phyloP scores from a whole-genome alignment of 139 green algal genomes.

The Coelastrella sp. region DNA sequence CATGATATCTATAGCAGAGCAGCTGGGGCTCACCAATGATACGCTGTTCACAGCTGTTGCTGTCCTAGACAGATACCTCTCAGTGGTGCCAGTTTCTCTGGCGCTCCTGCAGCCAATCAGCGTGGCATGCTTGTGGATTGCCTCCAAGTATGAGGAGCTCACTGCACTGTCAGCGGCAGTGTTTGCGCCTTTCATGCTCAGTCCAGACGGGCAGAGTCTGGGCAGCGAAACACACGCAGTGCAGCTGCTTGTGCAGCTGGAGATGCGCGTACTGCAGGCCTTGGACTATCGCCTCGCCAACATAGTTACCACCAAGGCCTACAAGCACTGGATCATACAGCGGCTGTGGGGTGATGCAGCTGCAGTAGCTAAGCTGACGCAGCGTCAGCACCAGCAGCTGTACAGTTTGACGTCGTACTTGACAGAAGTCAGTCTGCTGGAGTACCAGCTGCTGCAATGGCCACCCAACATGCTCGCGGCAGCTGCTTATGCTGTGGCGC shows the following conservation, averaged over 20 bases:
- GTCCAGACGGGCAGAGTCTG: not conserved
- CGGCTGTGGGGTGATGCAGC: not conserved
- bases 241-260: conserved; percentile 23
- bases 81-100: not conserved
- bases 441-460: conserved; percentile 26
- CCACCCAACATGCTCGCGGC: not conserved
- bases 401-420: conserved; percentile 16
- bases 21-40: conserved; percentile 15
- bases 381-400: conserved; percentile 17
- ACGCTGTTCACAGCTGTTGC: conserved; percentile 21
- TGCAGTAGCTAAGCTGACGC: not conserved
- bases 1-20: conserved; percentile 1
- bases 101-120: conserved; percentile 18
- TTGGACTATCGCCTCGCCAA: not conserved
- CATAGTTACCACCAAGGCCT: not conserved
- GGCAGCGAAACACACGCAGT: not conserved
- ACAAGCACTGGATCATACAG: not conserved
- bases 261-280: not conserved
- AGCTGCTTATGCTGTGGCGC: not conserved
- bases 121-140: conserved; percentile 39
- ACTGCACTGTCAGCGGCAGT: not conserved
- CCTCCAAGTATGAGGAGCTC: conserved; percentile 21
- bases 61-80: conserved; percentile 9
- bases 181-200: not conserved
- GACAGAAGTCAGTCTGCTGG: conserved; percentile 7